These are phyloP conservation scores for Agrostemma githago DNA, from an alignment of 148 eudicot species.

Conservation along the genomic window DNA sequence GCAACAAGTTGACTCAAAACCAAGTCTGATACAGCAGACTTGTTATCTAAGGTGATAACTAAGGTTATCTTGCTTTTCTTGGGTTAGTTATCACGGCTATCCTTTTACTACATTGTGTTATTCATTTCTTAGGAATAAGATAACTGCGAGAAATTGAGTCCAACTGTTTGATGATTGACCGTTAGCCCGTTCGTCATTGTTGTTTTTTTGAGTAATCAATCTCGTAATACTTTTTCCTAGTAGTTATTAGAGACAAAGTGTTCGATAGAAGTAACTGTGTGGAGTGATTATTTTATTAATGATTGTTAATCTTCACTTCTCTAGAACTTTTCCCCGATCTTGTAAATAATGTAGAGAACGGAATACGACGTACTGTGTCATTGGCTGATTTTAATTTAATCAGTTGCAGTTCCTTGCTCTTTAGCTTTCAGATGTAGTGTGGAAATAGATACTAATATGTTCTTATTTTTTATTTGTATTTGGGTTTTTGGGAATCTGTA, in stretches of 20 bases:
- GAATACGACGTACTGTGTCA: neutral
- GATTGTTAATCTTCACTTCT: neutral
- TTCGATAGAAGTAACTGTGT: neutral
- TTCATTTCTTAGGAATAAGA: neutral
- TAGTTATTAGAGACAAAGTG: neutral
- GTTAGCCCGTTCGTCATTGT: neutral
- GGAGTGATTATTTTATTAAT: neutral
- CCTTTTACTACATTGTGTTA: neutral
- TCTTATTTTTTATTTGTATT: neutral
- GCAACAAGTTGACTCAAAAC: too few species aligned
- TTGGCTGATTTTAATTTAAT: too few species aligned
- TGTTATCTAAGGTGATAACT: neutral
- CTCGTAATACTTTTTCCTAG: neutral
- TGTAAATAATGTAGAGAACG: neutral
- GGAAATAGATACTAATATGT: neutral
- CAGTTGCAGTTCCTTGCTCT: too few species aligned
- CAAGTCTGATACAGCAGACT: too few species aligned
- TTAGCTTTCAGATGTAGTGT: neutral
- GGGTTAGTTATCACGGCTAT: neutral
- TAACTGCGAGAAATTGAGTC: neutral
- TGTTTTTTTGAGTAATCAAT: neutral
- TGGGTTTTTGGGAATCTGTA: neutral
- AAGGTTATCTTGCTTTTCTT: neutral
- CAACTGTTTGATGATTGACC: neutral
- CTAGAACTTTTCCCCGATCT: neutral